Evolutionary conservation across 2,329 filamentous ascomycete genomes (phyloP), one percentile per base, ranked within the genome.

Genomic region (Raffaelea albimanens): DNA sequence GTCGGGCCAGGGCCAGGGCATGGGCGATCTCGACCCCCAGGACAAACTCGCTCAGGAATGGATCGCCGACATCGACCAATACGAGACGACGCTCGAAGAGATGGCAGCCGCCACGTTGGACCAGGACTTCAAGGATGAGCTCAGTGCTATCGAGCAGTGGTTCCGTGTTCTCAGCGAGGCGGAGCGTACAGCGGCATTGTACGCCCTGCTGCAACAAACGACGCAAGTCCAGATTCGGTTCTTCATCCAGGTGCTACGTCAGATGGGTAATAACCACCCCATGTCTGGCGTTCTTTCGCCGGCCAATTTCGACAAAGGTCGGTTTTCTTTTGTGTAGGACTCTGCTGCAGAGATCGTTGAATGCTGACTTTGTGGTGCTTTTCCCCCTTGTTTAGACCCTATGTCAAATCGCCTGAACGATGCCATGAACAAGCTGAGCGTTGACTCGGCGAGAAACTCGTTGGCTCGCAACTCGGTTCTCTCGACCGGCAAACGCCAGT

Each of bases 131-230:
- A 98, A 98, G 71, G 93, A 97, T 67, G 93, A 98, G 67, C 78
- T 98, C 52, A 96, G 89, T 63, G 93, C 93, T 57, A 98, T 98
- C 61, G 93, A 98, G 70, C 93, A 98, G 72, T 98, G 93, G 93
- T 98, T 98, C 67, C 85, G 90, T 53, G 93, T 98, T 46, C 73
- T 98, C 55, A 97, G 91, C 61, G 93, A 97, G 69, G 90, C 93
- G 23, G 93, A 98, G 69, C 80, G 93, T 53, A 98, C 93, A 19
- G 93, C 93, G 52, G 93, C 93, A 43, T 71, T 97, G 50, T 98
- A 98, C 65, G 91, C 93, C 52, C 73, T 98, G 57, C 75, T 98
- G 51, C 93, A 98, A 71, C 93, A 98, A 74, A 97, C 93, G 5
- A 98, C 93, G 4, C 93, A 97, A 68, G 91, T 98, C 52, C 93